phyloP scores from a whole-genome alignment of 2,329 filamentous ascomycete species.

The Colletotrichum lini region DNA sequence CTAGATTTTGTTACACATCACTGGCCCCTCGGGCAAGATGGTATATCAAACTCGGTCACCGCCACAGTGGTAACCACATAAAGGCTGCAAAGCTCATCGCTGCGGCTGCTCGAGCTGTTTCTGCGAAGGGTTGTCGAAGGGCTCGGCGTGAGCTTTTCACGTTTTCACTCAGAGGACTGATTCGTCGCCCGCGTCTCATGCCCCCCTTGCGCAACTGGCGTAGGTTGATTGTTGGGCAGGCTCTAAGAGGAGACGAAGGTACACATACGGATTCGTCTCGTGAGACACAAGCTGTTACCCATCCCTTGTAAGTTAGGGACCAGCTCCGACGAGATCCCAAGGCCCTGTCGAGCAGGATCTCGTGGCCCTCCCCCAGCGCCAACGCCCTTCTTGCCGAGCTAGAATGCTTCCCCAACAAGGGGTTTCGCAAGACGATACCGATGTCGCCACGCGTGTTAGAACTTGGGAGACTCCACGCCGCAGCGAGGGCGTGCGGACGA shows the following conservation, averaged over 20 bases:
- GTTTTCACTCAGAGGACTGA: no score
- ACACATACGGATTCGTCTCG: no score
- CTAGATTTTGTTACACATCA: no score
- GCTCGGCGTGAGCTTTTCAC: no score
- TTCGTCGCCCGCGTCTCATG: no score
- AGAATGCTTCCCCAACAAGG: conserved; percentile 60
- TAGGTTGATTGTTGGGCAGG: no score
- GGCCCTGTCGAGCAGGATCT: conserved; percentile 50
- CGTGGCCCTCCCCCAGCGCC: conserved; percentile 49
- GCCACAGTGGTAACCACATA: no score
- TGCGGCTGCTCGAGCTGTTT: conserved; percentile 60
- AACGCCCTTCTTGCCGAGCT: conserved; percentile 58
- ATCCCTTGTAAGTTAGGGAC: neutral
- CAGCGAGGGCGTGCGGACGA: neutral
- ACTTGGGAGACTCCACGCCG: conserved; percentile 1
- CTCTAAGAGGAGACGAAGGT: neutral
- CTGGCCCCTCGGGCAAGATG: neutral
- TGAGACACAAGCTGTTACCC: neutral
- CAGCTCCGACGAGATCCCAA: neutral
- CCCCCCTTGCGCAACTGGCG: no score
- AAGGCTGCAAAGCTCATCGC: conserved; percentile 55
- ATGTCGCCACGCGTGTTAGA: conserved; percentile 5
- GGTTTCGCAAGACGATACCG: conserved; percentile 2
- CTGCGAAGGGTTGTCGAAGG: conserved; percentile 53
- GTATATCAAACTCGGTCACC: neutral